Evolutionary conservation across 768 basidiomycete genomes (phyloP).

Genomic region (Kockovaella imperatae): DNA sequence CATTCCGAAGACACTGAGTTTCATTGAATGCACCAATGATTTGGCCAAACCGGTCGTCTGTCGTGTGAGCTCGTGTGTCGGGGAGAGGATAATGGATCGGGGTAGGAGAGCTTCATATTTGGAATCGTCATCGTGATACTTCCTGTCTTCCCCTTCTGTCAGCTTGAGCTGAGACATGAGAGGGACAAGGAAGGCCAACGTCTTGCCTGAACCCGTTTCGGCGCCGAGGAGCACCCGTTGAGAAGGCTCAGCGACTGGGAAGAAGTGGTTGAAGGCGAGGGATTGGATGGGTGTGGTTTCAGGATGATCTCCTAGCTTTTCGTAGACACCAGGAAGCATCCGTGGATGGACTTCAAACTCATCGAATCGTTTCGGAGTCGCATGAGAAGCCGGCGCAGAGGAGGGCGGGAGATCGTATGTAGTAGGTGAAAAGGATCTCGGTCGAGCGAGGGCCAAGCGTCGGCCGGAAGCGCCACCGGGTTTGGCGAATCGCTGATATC

Average conservation of each 20-base stretch:
- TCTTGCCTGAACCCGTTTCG: constrained; percentile 88
- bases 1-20: constrained; percentile 64
- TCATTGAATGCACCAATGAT: constrained; percentile 61
- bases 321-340: constrained; percentile 55
- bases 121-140: neutral
- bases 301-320: constrained; percentile 54
- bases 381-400: constrained; percentile 1
- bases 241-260: constrained; percentile 38
- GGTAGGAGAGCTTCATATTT: constrained; percentile 52
- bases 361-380: constrained; percentile 48
- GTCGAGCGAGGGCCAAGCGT: neutral
- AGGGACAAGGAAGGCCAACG: constrained; percentile 79
- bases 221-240: constrained; percentile 59
- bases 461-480: too few relatives aligned
- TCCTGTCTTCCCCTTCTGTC: constrained; percentile 48
- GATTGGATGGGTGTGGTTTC: constrained; percentile 61
- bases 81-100: constrained; percentile 71
- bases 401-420: constrained; percentile 5
- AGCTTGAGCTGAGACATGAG: constrained; percentile 69
- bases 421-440: constrained; percentile 6
- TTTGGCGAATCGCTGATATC: neutral
- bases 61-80: constrained; percentile 80
- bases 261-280: constrained; percentile 10
- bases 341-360: constrained; percentile 62
- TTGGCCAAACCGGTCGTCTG: constrained; percentile 72